Evolutionary conservation across 106 monocot genomes (phyloP).

Genomic region (Cymbidium sinense): DNA sequence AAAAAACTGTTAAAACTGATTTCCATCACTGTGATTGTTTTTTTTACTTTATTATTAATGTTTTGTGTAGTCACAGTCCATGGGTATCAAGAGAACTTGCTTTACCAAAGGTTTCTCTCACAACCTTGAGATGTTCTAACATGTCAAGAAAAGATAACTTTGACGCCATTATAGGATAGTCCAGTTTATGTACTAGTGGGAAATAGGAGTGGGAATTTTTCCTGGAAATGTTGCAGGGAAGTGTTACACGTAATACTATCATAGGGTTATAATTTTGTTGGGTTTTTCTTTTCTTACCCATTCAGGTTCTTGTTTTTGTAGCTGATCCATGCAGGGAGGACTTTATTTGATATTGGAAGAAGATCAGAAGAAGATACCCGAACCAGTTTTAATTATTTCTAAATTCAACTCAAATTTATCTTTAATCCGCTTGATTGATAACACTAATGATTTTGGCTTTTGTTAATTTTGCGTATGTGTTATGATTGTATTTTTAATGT

Average conservation of each 20-base stretch:
- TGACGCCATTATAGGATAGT: neutral
- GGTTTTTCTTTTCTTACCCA: neutral
- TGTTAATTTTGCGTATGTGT: neutral
- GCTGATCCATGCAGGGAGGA: neutral
- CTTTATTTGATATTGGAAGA: neutral
- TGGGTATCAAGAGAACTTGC: neutral
- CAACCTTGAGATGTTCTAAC: neutral
- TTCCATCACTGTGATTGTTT: neutral
- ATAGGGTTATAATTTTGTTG: neutral
- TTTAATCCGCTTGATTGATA: neutral
- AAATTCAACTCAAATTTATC: neutral
- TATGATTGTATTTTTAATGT: neutral
- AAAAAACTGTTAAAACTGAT: neutral
- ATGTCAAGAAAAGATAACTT: neutral
- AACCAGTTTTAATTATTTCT: neutral
- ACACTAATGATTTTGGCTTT: slow-evolving; percentile 1
- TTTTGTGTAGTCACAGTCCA: no score
- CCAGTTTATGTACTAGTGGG: neutral
- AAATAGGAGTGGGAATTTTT: neutral
- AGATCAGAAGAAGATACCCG: neutral
- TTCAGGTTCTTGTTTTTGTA: neutral
- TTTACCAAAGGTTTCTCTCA: neutral
- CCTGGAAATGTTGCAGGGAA: neutral
- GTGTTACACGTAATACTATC: neutral
- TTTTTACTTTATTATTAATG: no score